These are phyloP conservation scores for Morella rubra DNA, from an alignment of 306 rosid species.

Conservation along the genomic window DNA sequence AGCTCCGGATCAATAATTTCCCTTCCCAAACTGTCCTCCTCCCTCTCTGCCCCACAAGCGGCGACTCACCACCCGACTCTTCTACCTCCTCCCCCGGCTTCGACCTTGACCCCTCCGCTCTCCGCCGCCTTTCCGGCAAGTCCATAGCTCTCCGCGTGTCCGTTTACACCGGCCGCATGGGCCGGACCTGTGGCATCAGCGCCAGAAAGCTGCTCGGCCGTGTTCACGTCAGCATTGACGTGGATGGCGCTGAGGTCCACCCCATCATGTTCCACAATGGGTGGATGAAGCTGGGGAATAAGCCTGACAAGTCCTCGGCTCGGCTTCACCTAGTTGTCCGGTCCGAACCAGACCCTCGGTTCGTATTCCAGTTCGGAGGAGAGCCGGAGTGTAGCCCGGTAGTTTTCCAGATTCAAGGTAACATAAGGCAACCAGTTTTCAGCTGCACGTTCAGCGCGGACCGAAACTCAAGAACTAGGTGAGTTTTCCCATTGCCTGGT, in stretches of 20 bases:
- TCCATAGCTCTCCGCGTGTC: conserved; percentile 51
- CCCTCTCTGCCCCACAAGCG: conserved; percentile 44
- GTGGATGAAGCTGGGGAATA: conserved; percentile 61
- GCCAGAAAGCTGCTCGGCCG: conserved; percentile 72
- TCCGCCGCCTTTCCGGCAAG: conserved; percentile 52
- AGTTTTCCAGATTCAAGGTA: conserved; percentile 82
- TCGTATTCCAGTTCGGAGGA: conserved; percentile 82
- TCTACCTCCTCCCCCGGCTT: conserved; percentile 55
- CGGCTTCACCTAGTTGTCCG: conserved; percentile 62
- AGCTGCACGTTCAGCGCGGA: conserved; percentile 94
- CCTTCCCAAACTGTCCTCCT: conserved; percentile 69
- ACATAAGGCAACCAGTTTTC: conserved; percentile 81
- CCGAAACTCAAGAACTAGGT: conserved; percentile 79
- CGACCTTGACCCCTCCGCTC: conserved; percentile 52
- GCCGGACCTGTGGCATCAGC: conserved; percentile 53
- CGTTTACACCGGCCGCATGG: conserved; percentile 71
- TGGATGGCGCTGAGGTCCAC: conserved; percentile 27
- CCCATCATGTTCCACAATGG: conserved; percentile 56
- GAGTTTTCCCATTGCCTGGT: not conserved
- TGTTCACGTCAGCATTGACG: conserved; percentile 36
- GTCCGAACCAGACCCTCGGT: conserved; percentile 85
- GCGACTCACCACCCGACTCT: conserved; percentile 44
- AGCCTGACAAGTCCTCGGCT: conserved; percentile 39
- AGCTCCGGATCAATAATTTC: conserved; percentile 46
- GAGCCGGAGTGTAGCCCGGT: conserved; percentile 98